Evolutionary conservation across 352 stramenopile genomes (phyloP).

Genomic region (Pythium diclinum): DNA sequence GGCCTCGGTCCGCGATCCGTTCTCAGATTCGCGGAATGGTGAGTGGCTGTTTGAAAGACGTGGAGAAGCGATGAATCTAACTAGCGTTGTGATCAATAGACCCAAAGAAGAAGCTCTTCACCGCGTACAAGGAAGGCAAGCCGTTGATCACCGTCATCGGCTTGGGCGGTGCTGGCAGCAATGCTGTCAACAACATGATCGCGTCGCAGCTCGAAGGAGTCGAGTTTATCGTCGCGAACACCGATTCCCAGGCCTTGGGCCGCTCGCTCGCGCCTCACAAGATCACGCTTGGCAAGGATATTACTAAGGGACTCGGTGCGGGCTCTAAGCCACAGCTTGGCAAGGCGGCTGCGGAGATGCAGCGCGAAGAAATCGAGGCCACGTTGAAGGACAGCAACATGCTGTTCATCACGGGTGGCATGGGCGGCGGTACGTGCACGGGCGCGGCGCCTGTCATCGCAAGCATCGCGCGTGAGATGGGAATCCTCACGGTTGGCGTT

Average conservation of each 20-base stretch:
- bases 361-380: conserved; percentile 84
- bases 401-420: conserved; percentile 95
- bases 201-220: conserved; percentile 87
- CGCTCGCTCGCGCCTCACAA: conserved; percentile 75
- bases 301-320: conserved; percentile 80
- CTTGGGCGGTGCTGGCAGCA: conserved; percentile 77
- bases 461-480: conserved; percentile 88
- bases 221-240: conserved; percentile 96
- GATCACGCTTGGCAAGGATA: conserved; percentile 81
- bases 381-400: conserved; percentile 93
- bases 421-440: conserved; percentile 91
- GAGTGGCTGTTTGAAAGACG: background rate
- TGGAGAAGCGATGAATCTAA: background rate
- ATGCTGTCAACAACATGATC: conserved; percentile 91
- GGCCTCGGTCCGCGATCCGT: conserved; percentile 11
- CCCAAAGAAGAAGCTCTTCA: conserved; percentile 42
- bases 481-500: conserved; percentile 94
- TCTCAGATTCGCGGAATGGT: conserved; percentile 15
- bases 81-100: conserved; percentile 12
- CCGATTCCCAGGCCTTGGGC: conserved; percentile 90
- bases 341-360: conserved; percentile 83
- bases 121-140: conserved; percentile 77
- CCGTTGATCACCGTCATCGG: conserved; percentile 86
- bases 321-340: conserved; percentile 81
- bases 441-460: conserved; percentile 93